Evolutionary conservation across 1,284 basidiomycete species (phyloP).

Genomic region (Ceratobasidium sp.): DNA sequence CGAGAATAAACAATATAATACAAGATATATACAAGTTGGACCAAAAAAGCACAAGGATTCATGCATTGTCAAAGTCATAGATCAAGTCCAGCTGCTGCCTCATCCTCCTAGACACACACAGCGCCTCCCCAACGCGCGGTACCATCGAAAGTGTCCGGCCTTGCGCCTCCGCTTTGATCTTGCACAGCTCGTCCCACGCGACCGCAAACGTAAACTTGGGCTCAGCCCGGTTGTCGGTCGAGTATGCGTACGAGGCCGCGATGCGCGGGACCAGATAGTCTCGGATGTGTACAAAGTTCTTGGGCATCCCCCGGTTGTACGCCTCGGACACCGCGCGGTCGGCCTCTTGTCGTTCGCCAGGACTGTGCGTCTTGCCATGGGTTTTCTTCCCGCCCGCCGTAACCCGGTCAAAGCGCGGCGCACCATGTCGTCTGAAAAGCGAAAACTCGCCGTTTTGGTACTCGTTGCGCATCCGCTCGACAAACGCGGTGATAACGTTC

Average conservation of each 20-base stretch:
- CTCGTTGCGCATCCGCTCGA: conserved; percentile 21
- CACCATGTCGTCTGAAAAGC: conserved; percentile 15
- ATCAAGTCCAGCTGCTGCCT: conserved; percentile 29
- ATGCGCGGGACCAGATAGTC: background rate
- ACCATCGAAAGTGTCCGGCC: background rate
- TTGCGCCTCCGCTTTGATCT: conserved; percentile 28
- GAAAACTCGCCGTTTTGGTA: conserved; percentile 18
- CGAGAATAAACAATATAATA: conserved; percentile 3
- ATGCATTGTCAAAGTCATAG: background rate
- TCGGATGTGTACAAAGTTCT: background rate
- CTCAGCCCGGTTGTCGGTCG: background rate
- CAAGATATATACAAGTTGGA: conserved; percentile 3
- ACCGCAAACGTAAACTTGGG: conserved; percentile 34
- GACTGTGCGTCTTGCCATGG: conserved; percentile 20
- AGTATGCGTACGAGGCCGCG: conserved; percentile 41
- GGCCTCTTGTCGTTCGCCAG: conserved; percentile 22
- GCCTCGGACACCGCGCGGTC: conserved; percentile 28
- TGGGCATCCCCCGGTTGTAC: conserved; percentile 18
- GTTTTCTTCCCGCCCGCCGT: background rate
- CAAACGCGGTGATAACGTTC: conserved; percentile 10
- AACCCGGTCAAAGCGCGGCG: background rate
- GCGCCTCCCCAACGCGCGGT: background rate
- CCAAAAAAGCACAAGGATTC: background rate
- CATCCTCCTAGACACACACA: conserved; percentile 12
- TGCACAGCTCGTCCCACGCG: conserved; percentile 38